Evolutionary conservation across 1,139 yeast genomes (phyloP), one percentile per base, ranked within the genome.

Genomic region (Blastobotrys buckinghamii): DNA sequence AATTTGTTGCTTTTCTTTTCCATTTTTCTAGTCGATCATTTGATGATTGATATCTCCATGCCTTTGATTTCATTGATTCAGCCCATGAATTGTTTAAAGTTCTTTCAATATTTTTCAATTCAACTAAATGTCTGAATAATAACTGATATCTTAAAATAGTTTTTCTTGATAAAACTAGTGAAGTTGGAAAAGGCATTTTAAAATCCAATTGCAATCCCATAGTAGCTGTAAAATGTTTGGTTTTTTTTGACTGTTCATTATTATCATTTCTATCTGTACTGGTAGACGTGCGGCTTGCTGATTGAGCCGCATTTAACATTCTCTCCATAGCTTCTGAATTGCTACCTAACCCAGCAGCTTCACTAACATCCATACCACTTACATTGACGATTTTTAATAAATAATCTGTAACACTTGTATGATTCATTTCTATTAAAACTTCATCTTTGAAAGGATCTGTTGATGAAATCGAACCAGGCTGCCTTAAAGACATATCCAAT

Each of bases 141-240:
- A 88, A 71, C 63, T 90, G 96, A 60, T 84, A 89, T 53, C 94
- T 89, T 44, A 82, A 76, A 32, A 88, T 73, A 29, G 84, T 79
- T 39, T 87, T 83, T 52, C 82, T 78, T 24, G 85, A 80, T 2
- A 89, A 68, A 0, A 92, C 73, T 36, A 90, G 71, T 55, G 89
- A 88, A 43, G 89, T 67, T 0, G 99, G 99, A 61, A 88, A 94
- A 6, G 97, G 96, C 19, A 90, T 71, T 26, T 75, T 71, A 33
- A 87, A 64, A 47, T 86, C 85, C 39, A 89, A 70, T 55, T 82
- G 84, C 13, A 89, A 64, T 39, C 78, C 78, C 58, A 82, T 77
- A 7, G 78, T 70, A 13, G 80, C 76, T 36, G 67, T 67, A 55
- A 50, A 53, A 24, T 37, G 44, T 30, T 47, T 45, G 17, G 52